These are phyloP conservation scores for Cutaneotrichosporon sp. DNA, from an alignment of 1,284 basidiomycete species.

Conservation along the genomic window DNA sequence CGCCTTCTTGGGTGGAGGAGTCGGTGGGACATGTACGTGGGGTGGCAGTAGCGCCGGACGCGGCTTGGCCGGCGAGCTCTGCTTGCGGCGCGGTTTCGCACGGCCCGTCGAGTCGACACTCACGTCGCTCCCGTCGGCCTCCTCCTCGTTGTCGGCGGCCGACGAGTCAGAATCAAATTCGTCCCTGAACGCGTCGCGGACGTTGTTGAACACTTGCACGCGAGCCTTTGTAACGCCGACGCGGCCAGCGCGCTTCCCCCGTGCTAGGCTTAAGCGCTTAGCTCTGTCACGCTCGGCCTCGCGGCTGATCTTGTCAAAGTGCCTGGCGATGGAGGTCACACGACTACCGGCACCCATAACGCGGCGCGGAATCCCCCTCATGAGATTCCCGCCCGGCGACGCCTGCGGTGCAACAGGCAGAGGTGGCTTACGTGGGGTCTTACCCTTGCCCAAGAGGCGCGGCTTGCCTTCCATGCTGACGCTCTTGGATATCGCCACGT, in stretches of 20 bases:
- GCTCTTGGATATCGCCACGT: constrained; percentile 16
- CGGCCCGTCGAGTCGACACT: constrained; percentile 38
- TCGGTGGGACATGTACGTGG: not conserved
- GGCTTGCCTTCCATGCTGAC: constrained; percentile 34
- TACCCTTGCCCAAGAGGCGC: constrained; percentile 44
- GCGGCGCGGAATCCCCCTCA: constrained; percentile 29
- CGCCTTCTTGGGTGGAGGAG: constrained; percentile 4
- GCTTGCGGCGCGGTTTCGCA: constrained; percentile 26
- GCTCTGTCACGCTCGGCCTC: constrained; percentile 58
- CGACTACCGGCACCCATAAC: constrained; percentile 41
- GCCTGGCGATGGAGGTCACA: constrained; percentile 59
- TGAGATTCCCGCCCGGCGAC: constrained; percentile 10
- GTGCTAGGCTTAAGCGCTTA: constrained; percentile 57
- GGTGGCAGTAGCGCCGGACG: not conserved
- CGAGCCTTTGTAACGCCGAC: constrained; percentile 85
- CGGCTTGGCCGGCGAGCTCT: constrained; percentile 18
- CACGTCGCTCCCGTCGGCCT: constrained; percentile 34
- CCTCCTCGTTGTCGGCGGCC: constrained; percentile 77
- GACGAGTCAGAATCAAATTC: constrained; percentile 71
- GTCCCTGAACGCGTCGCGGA: constrained; percentile 88
- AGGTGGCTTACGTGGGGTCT: constrained; percentile 30
- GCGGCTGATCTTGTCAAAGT: constrained; percentile 56
- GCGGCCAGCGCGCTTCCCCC: constrained; percentile 87
- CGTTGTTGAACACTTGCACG: constrained; percentile 85
- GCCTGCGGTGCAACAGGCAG: not conserved